Base-by-base conservation (phyloP, 768 basidiomycete genomes). In the Termitomyces sp. region DNA sequence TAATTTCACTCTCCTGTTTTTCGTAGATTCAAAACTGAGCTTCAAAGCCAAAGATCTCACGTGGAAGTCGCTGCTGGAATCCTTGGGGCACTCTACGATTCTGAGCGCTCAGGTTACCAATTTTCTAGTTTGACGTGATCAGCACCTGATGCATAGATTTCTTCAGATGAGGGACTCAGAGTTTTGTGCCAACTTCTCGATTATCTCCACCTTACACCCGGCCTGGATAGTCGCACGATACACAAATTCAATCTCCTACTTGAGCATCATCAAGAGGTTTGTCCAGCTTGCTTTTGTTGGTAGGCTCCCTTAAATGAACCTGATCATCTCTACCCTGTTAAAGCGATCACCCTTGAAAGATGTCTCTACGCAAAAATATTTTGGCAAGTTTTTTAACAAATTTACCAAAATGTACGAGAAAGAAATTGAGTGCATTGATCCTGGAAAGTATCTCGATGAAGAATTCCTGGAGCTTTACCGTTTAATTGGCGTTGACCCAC, bases 311-410 rank as follows among this genome's bases (percentile, higher is more conserved):
- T 26, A 20, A 14, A 32, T 3, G 32, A 57, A 5, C 9, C 9
- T 14, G 59, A 35, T 46, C 44, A 26, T 16, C 47, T 32, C 47
- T 41, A 2, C 32, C 30, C 23, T 46, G 10, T 33, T 18, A 4
- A 59, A 87, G 86, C 83, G 83, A 75, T 80, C 80, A 38, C 85
- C 85, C 0, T 75, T 88, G 50, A 76, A 82, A 20, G 85, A 86
- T 60, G 64, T 76, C 0, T 72, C 80, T 4, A 75, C 82, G 1
- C 74, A 79, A 49, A 87, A 86, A 66, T 72, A 82, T 1, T 75
- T 89, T 56, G 75, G 75, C 23, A 76, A 79, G n/a, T 85, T 89
- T 71, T 77, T 79, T 52, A 73, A 69, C 20, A 66, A 71, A 5
- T 72, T 89, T 62, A 58, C 60, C 28, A 80, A 78, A 50, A 68